phyloP scores from a whole-genome alignment of 441 rosid genomes.

The Isatis lusitanica region DNA sequence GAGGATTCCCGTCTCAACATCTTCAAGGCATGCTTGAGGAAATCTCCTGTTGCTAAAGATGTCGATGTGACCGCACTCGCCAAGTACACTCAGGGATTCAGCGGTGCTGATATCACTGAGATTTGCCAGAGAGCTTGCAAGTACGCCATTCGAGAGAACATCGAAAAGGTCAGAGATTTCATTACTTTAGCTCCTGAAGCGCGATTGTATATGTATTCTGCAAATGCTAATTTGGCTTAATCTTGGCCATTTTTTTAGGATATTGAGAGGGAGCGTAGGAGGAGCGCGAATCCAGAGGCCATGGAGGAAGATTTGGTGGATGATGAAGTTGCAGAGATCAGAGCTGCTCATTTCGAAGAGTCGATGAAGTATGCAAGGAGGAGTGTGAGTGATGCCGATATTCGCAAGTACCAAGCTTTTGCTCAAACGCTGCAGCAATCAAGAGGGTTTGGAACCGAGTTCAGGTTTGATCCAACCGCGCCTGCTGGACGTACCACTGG shows the following conservation, averaged over 20 bases:
- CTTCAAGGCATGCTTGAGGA: conserved; percentile 67
- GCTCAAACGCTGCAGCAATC: conserved; percentile 69
- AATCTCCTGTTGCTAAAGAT: conserved; percentile 62
- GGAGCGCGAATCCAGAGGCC: conserved; percentile 60
- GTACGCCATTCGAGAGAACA: conserved; percentile 60
- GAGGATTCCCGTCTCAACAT: conserved; percentile 61
- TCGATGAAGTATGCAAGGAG: conserved; percentile 66
- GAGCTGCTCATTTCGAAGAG: conserved; percentile 65
- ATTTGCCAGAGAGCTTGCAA: conserved; percentile 64
- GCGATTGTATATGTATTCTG: not conserved
- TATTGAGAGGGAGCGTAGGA: conserved; percentile 63
- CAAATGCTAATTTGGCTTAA: not conserved
- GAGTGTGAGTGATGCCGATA: conserved; percentile 72
- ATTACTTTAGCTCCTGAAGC: conserved; percentile 5
- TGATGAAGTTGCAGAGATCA: conserved; percentile 59
- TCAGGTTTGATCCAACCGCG: conserved; percentile 40
- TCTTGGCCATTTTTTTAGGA: conserved; percentile 34
- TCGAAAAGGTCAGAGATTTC: conserved; percentile 52
- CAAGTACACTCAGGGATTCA: conserved; percentile 51
- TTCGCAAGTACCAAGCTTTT: conserved; percentile 65
- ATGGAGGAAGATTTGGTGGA: conserved; percentile 62
- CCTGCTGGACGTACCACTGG: conserved; percentile 39
- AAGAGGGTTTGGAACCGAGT: conserved; percentile 58
- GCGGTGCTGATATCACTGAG: conserved; percentile 63
- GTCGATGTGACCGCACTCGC: conserved; percentile 61